Evolutionary conservation across 176 grass and related monocot genomes (phyloP).

Genomic region (Coix lacrymajobi): DNA sequence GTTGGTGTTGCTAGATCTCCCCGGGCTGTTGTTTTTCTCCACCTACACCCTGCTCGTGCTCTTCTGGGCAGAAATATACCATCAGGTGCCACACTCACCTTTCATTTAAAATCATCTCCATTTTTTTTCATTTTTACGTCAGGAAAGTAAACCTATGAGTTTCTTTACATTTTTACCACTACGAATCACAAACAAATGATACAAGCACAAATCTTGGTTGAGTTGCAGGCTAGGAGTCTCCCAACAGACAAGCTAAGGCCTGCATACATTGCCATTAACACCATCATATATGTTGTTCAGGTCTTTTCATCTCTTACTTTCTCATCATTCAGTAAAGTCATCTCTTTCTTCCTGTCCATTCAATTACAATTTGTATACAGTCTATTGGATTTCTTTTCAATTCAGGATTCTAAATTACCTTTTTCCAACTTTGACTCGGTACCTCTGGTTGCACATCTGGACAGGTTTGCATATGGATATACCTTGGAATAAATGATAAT

Average conservation of each 20-base stretch:
- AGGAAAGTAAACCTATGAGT: not conserved
- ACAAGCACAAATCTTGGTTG: not conserved
- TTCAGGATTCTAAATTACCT: not conserved
- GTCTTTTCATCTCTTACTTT: constrained; percentile 24
- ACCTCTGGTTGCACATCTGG: constrained; percentile 15
- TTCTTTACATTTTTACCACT: not conserved
- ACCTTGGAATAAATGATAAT: constrained; percentile 75
- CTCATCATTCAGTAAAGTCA: not conserved
- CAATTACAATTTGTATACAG: not conserved
- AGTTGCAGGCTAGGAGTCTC: constrained; percentile 74
- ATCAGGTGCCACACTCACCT: constrained; percentile 46
- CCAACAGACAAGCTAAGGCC: constrained; percentile 72
- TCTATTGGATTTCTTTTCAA: not conserved
- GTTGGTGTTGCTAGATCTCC: constrained; percentile 69
- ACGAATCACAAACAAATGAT: not conserved
- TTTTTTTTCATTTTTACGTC: not conserved
- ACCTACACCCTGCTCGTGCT: constrained; percentile 94
- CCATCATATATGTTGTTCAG: constrained; percentile 72
- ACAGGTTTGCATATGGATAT: constrained; percentile 93
- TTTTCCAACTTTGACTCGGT: not conserved
- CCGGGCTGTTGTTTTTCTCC: constrained; percentile 87
- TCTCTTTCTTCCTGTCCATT: not conserved
- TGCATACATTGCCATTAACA: constrained; percentile 68
- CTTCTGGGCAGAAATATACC: constrained; percentile 99
- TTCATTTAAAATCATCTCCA: not conserved